phyloP scores from a whole-genome alignment of 2,329 filamentous ascomycete species.

The Colletotrichum musae region DNA sequence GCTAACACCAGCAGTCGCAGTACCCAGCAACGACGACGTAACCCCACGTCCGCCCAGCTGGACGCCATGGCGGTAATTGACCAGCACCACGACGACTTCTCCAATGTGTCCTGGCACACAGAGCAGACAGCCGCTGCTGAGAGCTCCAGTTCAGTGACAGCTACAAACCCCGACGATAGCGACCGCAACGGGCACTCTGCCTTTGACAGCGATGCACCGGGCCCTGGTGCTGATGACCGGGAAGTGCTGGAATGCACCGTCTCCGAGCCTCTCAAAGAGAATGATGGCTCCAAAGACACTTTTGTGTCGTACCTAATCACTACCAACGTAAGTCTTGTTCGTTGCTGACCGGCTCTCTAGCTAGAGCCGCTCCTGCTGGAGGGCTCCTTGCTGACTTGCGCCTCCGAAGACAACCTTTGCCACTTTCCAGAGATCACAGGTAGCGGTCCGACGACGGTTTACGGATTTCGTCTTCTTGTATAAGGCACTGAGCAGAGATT shows the following conservation, averaged over 20 bases:
- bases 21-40: constrained; percentile 35
- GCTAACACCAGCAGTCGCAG: constrained; percentile 5
- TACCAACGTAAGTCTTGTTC: constrained; percentile 75
- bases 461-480: constrained; percentile 98
- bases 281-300: constrained; percentile 95
- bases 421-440: constrained; percentile 87
- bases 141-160: constrained; percentile 48
- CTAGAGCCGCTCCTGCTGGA: constrained; percentile 8
- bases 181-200: constrained; percentile 54
- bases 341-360: constrained; percentile 17
- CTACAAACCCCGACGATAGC: constrained; percentile 37
- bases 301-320: constrained; percentile 97
- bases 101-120: constrained; percentile 84
- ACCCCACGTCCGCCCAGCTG: constrained; percentile 39
- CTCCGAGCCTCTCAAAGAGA: constrained; percentile 89
- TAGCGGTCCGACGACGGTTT: constrained; percentile 89
- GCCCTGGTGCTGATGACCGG: constrained; percentile 68
- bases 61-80: constrained; percentile 63
- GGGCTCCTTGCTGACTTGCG: constrained; percentile 25
- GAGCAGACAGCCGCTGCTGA: constrained; percentile 58
- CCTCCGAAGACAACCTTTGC: constrained; percentile 86
- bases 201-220: constrained; percentile 66
- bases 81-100: constrained; percentile 76
- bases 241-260: constrained; percentile 90
- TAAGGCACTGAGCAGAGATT: constrained; percentile 89